Evolutionary conservation across 305 asterid genomes (phyloP).

Genomic region (Solanum hybrid): DNA sequence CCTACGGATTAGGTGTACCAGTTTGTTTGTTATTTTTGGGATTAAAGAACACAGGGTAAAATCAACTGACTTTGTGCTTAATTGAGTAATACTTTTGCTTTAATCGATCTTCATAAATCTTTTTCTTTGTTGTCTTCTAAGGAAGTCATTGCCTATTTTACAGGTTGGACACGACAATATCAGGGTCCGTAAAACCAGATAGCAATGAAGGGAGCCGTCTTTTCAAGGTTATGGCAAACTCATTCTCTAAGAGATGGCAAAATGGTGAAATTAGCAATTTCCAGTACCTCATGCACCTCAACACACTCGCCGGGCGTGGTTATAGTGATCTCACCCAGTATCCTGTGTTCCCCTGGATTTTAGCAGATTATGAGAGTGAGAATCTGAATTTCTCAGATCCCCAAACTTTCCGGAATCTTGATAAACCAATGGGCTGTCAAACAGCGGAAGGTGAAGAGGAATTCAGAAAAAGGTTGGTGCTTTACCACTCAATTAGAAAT

Average conservation of each 20-base stretch:
- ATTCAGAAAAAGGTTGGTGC: constrained; percentile 79
- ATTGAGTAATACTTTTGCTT: background rate
- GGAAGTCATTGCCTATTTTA: constrained; percentile 2
- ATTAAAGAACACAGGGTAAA: background rate
- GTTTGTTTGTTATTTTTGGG: background rate
- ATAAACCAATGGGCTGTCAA: constrained; percentile 98
- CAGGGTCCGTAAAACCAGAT: constrained; percentile 87
- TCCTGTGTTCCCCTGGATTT: constrained; percentile 98
- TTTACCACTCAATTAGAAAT: background rate
- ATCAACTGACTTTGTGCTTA: background rate
- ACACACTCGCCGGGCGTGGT: constrained; percentile 99
- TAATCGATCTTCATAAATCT: background rate
- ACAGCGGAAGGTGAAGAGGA: constrained; percentile 94
- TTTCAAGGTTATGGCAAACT: constrained; percentile 88
- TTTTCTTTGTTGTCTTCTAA: background rate
- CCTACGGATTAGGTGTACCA: background rate
- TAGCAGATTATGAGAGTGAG: constrained; percentile 94
- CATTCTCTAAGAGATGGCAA: constrained; percentile 99
- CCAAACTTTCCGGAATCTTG: constrained; percentile 80
- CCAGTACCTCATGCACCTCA: constrained; percentile 98
- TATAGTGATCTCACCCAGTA: constrained; percentile 99
- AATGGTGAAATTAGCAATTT: constrained; percentile 99
- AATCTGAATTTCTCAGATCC: constrained; percentile 74
- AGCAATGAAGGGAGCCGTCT: constrained; percentile 93
- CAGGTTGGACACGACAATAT: constrained; percentile 95